Evolutionary conservation across 257 asterid species (phyloP).

Genomic region (Solanum corneliomulleri): DNA sequence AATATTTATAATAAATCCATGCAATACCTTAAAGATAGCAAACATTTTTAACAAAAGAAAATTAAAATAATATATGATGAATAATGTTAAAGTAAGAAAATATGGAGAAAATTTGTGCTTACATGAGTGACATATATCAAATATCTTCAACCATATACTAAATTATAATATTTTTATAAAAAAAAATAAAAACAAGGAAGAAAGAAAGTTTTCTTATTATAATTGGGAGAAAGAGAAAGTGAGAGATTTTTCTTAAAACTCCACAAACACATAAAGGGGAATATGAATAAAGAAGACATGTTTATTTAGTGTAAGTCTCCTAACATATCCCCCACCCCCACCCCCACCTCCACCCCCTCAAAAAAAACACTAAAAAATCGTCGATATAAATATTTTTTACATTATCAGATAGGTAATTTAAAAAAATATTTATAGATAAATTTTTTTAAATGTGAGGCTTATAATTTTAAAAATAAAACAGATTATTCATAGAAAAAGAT

Average conservation of each 20-base stretch:
- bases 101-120: background rate
- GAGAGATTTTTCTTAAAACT: constrained; percentile 9
- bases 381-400: too few species aligned
- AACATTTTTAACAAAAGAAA: background rate
- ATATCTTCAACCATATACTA: background rate
- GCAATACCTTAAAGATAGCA: constrained; percentile 14
- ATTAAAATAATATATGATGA: background rate
- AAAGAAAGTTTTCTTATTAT: background rate
- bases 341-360: background rate
- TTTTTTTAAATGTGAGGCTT: background rate
- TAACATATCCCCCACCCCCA: background rate
- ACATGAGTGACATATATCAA: background rate
- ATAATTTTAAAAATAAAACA: background rate
- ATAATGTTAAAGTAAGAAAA: background rate
- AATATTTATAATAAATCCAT: constrained; percentile 14
- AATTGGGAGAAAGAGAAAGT: background rate
- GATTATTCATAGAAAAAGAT: background rate
- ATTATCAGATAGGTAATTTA: background rate
- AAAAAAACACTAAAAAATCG: too few species aligned
- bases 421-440: background rate
- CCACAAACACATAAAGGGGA: constrained; percentile 11
- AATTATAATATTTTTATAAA: background rate
- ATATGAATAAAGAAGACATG: constrained; percentile 5
- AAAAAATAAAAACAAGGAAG: background rate
- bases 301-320: constrained; percentile 14